Conservation (phyloP, 805 yeast species). For the Saturnispora diversa region DNA sequence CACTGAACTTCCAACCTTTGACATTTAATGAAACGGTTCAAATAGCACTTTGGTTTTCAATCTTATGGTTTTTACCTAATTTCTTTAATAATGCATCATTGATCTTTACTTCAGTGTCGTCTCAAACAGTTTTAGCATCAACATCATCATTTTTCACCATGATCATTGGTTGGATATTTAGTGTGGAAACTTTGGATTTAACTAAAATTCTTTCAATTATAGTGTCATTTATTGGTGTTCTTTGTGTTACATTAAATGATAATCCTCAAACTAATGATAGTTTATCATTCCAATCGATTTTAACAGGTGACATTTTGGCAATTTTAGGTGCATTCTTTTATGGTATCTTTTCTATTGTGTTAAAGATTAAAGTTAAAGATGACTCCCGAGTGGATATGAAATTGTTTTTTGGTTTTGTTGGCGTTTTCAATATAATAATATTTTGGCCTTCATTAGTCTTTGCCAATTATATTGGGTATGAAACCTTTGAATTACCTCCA, state of each 20-base stretch:
- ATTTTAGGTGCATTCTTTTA: conserved; percentile 81
- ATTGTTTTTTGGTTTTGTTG: conserved; percentile 91
- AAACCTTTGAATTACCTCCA: conserved; percentile 64
- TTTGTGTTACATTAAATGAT: conserved; percentile 70
- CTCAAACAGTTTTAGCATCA: conserved; percentile 87
- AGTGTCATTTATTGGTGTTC: conserved; percentile 69
- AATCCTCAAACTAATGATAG: conserved; percentile 29
- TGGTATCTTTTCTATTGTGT: conserved; percentile 80
- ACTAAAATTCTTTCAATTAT: conserved; percentile 63
- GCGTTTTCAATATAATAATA: conserved; percentile 63
- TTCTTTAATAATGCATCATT: conserved; percentile 82
- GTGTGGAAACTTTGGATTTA: conserved; percentile 59
- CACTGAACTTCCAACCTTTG: too few relatives aligned
- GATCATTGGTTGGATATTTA: conserved; percentile 63
- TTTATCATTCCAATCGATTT: conserved; percentile 14
- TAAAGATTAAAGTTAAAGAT: conserved; percentile 63
- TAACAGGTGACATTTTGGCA: conserved; percentile 74
- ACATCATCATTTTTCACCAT: conserved; percentile 92
- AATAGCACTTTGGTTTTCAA: conserved; percentile 72
- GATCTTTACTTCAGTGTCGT: conserved; percentile 84
- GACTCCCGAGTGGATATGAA: conserved; percentile 78
- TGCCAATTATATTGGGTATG: conserved; percentile 57
- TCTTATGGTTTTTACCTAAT: conserved; percentile 87
- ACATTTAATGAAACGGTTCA: conserved; percentile 56
- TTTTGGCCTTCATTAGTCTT: conserved; percentile 78